Evolutionary conservation across 768 basidiomycete species (phyloP).

Genomic region (Termitomyces eurrhizus): DNA sequence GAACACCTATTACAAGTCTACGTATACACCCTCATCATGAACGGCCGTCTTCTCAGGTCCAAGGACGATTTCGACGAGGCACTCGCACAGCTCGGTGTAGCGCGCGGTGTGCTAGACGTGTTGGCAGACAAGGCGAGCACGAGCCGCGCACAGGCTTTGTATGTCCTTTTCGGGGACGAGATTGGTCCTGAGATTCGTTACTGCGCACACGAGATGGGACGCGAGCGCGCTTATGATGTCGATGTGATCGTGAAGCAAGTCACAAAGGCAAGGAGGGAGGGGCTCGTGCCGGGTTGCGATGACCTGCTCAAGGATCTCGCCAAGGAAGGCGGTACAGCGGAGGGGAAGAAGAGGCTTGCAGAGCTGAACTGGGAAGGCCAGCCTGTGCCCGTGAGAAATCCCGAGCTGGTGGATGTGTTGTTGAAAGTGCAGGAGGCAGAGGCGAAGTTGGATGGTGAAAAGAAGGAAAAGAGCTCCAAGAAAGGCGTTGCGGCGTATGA

Average conservation of each 20-base stretch:
- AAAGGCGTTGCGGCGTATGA: constrained; percentile 86
- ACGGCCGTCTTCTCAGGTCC: constrained; percentile 80
- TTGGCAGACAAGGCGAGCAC: constrained; percentile 61
- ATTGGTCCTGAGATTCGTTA: constrained; percentile 89
- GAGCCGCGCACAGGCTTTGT: constrained; percentile 84
- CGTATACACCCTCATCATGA: constrained; percentile 75
- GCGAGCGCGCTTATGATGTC: constrained; percentile 75
- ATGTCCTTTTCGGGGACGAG: constrained; percentile 78
- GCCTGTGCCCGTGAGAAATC: constrained; percentile 81
- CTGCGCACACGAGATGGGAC: constrained; percentile 86
- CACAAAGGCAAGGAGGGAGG: constrained; percentile 48
- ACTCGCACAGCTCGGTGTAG: constrained; percentile 72
- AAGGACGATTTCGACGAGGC: constrained; percentile 74
- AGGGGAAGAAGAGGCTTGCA: constrained; percentile 51
- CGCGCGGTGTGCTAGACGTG: constrained; percentile 67
- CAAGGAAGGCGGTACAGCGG: constrained; percentile 34
- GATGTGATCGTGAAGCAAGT: constrained; percentile 69
- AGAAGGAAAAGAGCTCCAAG: constrained; percentile 45
- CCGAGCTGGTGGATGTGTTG: constrained; percentile 86
- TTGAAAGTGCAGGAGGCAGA: constrained; percentile 81
- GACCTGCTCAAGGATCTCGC: constrained; percentile 48
- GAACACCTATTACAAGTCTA: constrained; percentile 64
- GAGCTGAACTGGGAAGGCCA: constrained; percentile 77
- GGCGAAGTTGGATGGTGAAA: constrained; percentile 41
- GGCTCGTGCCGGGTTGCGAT: constrained; percentile 64